Conservation (phyloP, 495 filamentous ascomycete genomes). For the Tetracladium setigerum region DNA sequence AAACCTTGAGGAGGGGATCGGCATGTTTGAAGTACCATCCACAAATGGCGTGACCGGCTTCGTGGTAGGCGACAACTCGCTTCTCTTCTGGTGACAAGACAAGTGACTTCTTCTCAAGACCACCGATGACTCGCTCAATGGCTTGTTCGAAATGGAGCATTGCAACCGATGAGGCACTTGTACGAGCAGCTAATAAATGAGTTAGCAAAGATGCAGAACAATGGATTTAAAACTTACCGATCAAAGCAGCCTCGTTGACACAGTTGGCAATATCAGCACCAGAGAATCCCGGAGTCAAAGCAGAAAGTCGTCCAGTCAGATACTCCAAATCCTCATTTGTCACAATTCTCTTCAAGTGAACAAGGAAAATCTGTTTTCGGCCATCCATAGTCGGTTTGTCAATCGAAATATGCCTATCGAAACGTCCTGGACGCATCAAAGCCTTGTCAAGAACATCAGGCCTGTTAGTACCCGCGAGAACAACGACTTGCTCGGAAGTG, state of each 20-base stretch:
- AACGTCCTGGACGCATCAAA: conserved; percentile 91
- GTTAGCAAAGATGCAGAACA: conserved; percentile 24
- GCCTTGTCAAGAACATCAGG: conserved; percentile 92
- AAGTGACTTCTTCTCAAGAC: conserved; percentile 91
- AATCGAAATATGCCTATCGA: conserved; percentile 91
- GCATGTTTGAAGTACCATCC: conserved; percentile 97
- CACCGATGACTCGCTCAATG: conserved; percentile 93
- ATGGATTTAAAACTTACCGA: conserved; percentile 57
- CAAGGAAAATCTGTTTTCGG: conserved; percentile 89
- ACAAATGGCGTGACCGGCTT: conserved; percentile 96
- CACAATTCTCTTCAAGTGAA: conserved; percentile 87
- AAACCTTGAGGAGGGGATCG: conserved; percentile 94
- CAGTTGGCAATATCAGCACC: conserved; percentile 98
- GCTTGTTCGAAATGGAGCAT: conserved; percentile 95
- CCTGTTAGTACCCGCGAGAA: conserved; percentile 95
- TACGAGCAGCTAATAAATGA: conserved; percentile 61
- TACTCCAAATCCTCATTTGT: conserved; percentile 84
- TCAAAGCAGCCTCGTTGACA: conserved; percentile 93
- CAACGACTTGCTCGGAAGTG: conserved; percentile 92
- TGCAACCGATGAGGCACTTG: conserved; percentile 63
- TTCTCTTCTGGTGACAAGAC: conserved; percentile 91
- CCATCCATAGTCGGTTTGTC: conserved; percentile 95
- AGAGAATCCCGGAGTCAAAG: conserved; percentile 90
- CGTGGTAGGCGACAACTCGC: conserved; percentile 92
- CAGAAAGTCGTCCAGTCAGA: conserved; percentile 77